Evolutionary conservation across 768 basidiomycete genomes (phyloP), one percentile per base, ranked within the genome.

Genomic region (Tephrocybe rancida): DNA sequence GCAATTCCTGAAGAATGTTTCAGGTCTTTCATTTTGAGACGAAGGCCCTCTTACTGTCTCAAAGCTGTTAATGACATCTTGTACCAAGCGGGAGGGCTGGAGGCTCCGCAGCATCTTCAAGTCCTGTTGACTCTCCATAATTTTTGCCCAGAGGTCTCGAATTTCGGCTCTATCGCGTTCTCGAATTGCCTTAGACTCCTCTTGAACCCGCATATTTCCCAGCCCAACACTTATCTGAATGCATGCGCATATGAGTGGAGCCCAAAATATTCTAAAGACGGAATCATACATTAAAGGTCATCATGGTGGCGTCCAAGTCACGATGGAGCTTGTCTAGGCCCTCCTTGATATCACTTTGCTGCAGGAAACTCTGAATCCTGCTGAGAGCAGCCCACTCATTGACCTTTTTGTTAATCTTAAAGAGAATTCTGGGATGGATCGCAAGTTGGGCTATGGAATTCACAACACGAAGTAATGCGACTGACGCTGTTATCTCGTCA

Each of bases 61-160:
- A 19, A 80, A 63, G 34, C 67, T 67, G 47, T 69, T 65, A 76
- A 80, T 79, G 38, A 77, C 65, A 29, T 70, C 66, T 47, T 73
- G 68, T 9, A 76, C 64, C 27, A 70, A 65, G 29, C 59, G 58
- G 39, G 66, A 60, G 14, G 72, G 66, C 35, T 30, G 29, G 22
- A 73, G n/a, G n/a, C n/a, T n/a, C n/a, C n/a, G 52, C 26, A 79
- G 51, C 0, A 60, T 49, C 42, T 60, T 68, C 59, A 78, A 67
- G 45, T 75, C 74, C 18, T 71, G 63, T 5, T 51, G 59, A 55
- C 61, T 68, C 39, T 61, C 57, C 16, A 75, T 61, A 32, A 78
- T 69, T 1, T 54, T 60, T 43, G 71, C 67, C n/a, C 73, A 61
- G 14, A 71, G 50, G 16, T 71, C 67, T 30, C 70, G 65, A n/a